phyloP scores from a whole-genome alignment of 805 yeast species.

The Candida maesae region DNA sequence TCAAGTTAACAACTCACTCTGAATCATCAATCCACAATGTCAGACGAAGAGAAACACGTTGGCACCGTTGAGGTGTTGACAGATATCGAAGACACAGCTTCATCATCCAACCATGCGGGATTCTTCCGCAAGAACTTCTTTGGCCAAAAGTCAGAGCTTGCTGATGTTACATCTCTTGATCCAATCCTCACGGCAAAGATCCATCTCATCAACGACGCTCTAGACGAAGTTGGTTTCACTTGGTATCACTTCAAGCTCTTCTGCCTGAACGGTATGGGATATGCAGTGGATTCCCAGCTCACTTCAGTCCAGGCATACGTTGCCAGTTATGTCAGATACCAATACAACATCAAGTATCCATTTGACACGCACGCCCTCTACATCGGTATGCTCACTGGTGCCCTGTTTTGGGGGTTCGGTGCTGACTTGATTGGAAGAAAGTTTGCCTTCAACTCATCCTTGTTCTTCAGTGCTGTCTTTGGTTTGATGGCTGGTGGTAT shows the following conservation, averaged over 20 bases:
- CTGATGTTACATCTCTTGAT: slow-evolving; percentile 27
- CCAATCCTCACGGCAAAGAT: slow-evolving; percentile 31
- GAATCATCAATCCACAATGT: neutral
- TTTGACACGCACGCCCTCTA: slow-evolving; percentile 40
- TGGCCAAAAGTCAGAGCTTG: slow-evolving; percentile 10
- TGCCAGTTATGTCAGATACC: slow-evolving; percentile 40
- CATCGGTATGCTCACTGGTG: slow-evolving; percentile 46
- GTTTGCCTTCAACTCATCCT: slow-evolving; percentile 43
- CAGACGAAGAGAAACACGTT: neutral
- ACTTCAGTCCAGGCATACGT: slow-evolving; percentile 43
- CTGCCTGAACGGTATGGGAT: slow-evolving; percentile 48
- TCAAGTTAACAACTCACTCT: too few relatives aligned
- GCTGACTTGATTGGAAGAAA: slow-evolving; percentile 51
- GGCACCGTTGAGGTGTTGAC: neutral
- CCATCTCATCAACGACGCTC: slow-evolving; percentile 44
- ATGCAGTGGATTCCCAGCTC: slow-evolving; percentile 47
- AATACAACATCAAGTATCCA: slow-evolving; percentile 42
- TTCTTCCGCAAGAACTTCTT: neutral
- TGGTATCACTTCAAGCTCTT: slow-evolving; percentile 45
- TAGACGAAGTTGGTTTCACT: slow-evolving; percentile 60
- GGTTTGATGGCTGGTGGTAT: slow-evolving; percentile 47
- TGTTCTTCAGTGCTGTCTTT: slow-evolving; percentile 41
- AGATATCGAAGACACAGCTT: neutral
- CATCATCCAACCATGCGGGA: neutral
- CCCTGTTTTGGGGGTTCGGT: slow-evolving; percentile 48